Percentiles rank a stretch among this genome's conserved stretches.
Evolutionary conservation across 129 eudicot genomes (phyloP).

Genomic region (Artemisia tridentata): DNA sequence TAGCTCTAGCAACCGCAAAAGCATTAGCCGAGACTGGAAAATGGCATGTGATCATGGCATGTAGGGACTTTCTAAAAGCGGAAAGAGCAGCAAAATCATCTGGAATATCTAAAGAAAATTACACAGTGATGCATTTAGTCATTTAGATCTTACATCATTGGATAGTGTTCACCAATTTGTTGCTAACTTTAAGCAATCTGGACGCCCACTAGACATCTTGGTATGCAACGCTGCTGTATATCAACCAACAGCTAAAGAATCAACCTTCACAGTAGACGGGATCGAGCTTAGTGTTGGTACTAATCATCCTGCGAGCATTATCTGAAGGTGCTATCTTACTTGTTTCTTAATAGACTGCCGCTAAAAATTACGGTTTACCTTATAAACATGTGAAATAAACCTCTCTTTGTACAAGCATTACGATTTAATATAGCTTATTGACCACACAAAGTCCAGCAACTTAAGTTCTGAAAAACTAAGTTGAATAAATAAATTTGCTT

Average conservation of each 20-base stretch:
- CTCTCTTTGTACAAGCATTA: too few species aligned
- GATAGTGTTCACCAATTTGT: conserved; percentile 89
- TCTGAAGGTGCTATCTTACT: too few species aligned
- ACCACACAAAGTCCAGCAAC: too few species aligned
- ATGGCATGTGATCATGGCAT: conserved; percentile 82
- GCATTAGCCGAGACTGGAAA: conserved; percentile 74
- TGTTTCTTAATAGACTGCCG: too few species aligned
- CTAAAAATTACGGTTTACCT: too few species aligned
- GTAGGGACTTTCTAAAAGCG: conserved; percentile 77
- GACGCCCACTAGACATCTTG: conserved; percentile 63
- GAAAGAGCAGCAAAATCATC: conserved; percentile 74
- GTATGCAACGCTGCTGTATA: conserved; percentile 93
- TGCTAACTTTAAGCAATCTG: conserved; percentile 58
- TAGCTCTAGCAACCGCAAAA: conserved; percentile 88
- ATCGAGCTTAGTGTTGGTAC: conserved; percentile 86
- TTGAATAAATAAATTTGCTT: too few species aligned
- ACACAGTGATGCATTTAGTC: conserved; percentile 73
- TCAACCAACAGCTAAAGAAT: conserved; percentile 77
- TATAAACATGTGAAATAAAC: too few species aligned
- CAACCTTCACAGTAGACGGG: conserved; percentile 78
- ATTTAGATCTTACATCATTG: conserved; percentile 61
- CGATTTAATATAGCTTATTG: too few species aligned
- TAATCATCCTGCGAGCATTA: conserved; percentile 74
- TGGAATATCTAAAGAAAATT: conserved; percentile 65
- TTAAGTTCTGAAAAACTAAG: too few species aligned